These are phyloP conservation scores for Sporothrix globosa DNA, from an alignment of 2,329 filamentous ascomycete species.

Conservation along the genomic window DNA sequence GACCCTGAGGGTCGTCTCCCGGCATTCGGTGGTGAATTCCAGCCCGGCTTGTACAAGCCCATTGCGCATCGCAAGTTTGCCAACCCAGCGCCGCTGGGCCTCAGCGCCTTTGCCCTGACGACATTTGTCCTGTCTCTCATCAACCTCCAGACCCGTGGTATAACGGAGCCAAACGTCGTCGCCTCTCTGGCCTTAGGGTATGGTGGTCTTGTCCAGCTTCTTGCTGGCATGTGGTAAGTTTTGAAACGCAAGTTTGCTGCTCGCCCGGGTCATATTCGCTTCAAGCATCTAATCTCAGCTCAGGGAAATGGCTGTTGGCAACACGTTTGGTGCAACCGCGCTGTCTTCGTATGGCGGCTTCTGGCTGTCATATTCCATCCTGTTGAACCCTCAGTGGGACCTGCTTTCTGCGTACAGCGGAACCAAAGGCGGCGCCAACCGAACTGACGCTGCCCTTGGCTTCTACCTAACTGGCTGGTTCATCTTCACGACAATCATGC, in stretches of 20 bases:
- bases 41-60: slow-evolving; percentile 68
- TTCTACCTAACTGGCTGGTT: slow-evolving; percentile 81
- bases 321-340: slow-evolving; percentile 83
- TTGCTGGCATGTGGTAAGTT: slow-evolving; percentile 86
- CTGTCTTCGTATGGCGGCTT: slow-evolving; percentile 82
- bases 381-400: slow-evolving; percentile 69
- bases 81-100: slow-evolving; percentile 77
- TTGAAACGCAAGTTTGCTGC: not conserved
- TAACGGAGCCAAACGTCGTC: slow-evolving; percentile 66
- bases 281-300: slow-evolving; percentile 31
- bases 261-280: not conserved
- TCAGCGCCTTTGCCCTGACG: slow-evolving; percentile 78
- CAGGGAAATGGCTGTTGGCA: slow-evolving; percentile 85
- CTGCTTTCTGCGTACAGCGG: slow-evolving; percentile 55
- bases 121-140: slow-evolving; percentile 77
- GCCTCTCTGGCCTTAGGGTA: slow-evolving; percentile 73
- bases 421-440: slow-evolving; percentile 41
- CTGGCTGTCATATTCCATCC: slow-evolving; percentile 76
- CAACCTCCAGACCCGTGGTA: slow-evolving; percentile 67
- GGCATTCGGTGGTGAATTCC: slow-evolving; percentile 73
- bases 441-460: slow-evolving; percentile 65
- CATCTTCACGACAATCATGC: slow-evolving; percentile 77
- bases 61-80: slow-evolving; percentile 71
- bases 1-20: slow-evolving; percentile 49
- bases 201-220: slow-evolving; percentile 75